phyloP scores from a whole-genome alignment of 2,329 filamentous ascomycete species.

The Sordariomycetes sp. region DNA sequence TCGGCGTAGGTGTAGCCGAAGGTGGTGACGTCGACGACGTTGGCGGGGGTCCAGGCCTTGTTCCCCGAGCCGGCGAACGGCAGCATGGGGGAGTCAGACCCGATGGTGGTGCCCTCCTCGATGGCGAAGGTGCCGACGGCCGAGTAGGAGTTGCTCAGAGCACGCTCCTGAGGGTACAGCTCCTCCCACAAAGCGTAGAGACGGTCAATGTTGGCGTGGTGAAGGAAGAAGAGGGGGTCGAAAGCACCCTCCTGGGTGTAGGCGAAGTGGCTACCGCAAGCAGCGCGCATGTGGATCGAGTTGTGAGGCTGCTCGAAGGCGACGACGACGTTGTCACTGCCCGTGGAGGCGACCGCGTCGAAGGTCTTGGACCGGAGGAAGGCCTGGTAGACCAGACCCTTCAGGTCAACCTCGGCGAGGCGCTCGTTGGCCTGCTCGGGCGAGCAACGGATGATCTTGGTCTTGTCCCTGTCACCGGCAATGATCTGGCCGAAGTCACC shows the following conservation, averaged over 20 bases:
- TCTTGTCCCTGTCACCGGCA: constrained; percentile 24
- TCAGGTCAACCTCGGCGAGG: constrained; percentile 22
- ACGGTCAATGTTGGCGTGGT: constrained; percentile 51
- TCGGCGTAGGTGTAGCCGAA: constrained; percentile 29
- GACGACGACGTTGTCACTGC: constrained; percentile 16
- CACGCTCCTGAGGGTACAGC: constrained; percentile 22
- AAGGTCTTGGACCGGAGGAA: constrained; percentile 25
- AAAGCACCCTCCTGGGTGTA: constrained; percentile 28
- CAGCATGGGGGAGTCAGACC: constrained; percentile 32
- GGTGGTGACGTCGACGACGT: constrained; percentile 18
- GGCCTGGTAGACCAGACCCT: constrained; percentile 28
- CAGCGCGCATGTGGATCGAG: constrained; percentile 26
- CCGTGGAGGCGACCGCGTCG: constrained; percentile 21
- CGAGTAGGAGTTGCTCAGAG: constrained; percentile 23
- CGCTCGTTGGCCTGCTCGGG: constrained; percentile 24
- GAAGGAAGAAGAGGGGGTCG: constrained; percentile 36
- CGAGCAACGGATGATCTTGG: constrained; percentile 17
- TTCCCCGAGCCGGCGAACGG: constrained; percentile 34
- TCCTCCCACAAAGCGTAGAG: constrained; percentile 48
- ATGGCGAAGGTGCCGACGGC: constrained; percentile 29
- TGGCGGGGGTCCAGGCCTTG: constrained; percentile 29
- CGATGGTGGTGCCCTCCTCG: constrained; percentile 25
- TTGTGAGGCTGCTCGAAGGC: constrained; percentile 34
- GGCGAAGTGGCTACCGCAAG: constrained; percentile 29
- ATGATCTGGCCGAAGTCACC: constrained; percentile 31